phyloP scores from a whole-genome alignment of 164 flowering plant genomes.

The Chimonanthus praecox region DNA sequence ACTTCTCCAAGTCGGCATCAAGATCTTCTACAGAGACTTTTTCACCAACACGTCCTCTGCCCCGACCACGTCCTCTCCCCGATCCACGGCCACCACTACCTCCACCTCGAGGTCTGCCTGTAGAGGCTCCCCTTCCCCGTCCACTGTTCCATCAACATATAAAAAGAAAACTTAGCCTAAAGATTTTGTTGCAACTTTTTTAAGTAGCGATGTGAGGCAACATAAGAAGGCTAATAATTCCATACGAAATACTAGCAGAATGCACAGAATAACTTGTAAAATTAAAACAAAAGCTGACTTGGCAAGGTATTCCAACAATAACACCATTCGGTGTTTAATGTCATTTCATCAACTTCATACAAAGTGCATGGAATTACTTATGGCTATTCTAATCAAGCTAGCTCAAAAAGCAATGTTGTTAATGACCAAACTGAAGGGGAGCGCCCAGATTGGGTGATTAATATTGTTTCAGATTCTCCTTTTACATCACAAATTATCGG shows the following conservation, averaged over 20 bases:
- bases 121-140: conserved; percentile 17
- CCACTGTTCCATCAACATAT: conserved; percentile 9
- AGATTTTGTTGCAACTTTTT: neutral
- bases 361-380: too few species aligned
- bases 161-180: neutral
- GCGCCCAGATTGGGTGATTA: too few species aligned
- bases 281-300: neutral
- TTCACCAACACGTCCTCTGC: conserved; percentile 38
- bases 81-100: conserved; percentile 16
- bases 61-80: conserved; percentile 26
- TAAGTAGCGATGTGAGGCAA: too few species aligned
- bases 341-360: neutral
- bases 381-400: too few species aligned
- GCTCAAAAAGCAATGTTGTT: too few species aligned
- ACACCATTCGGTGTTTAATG: neutral
- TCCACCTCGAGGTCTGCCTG: conserved; percentile 16
- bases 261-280: neutral
- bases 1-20: conserved; percentile 64
- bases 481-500: too few species aligned
- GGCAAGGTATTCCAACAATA: neutral
- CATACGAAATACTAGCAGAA: neutral
- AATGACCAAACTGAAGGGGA: too few species aligned
- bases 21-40: conserved; percentile 52
- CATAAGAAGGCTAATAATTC: neutral
- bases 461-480: too few species aligned